These are phyloP conservation scores for Fusarium sp. DNA, from an alignment of 2,329 filamentous ascomycete species.

Conservation along the genomic window DNA sequence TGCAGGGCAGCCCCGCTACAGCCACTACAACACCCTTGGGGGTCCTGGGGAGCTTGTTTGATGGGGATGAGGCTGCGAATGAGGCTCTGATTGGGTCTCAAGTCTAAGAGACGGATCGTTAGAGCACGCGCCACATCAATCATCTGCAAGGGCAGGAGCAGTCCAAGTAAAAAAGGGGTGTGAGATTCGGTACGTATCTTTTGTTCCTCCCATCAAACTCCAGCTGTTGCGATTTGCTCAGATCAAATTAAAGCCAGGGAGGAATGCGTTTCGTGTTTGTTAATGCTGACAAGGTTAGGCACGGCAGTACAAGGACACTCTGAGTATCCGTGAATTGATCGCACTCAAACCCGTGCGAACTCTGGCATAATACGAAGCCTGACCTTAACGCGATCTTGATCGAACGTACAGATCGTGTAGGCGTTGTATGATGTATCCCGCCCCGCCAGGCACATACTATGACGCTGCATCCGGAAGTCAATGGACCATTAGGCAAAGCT, in stretches of 20 bases:
- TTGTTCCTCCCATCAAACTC: too few species aligned
- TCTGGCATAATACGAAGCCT: conserved; percentile 23
- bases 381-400: conserved; percentile 20
- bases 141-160: conserved; percentile 17
- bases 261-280: conserved; percentile 43
- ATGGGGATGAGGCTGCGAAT: conserved; percentile 31
- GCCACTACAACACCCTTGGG: conserved; percentile 29
- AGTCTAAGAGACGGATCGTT: conserved; percentile 11
- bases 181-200: conserved; percentile 14
- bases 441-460: conserved; percentile 8
- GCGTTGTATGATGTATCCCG: conserved; percentile 17
- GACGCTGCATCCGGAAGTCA: conserved; percentile 37
- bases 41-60: conserved; percentile 43
- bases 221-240: too few species aligned
- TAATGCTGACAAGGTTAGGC: conserved; percentile 19
- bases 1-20: conserved; percentile 16
- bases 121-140: conserved; percentile 31
- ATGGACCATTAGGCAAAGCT: conserved; percentile 2
- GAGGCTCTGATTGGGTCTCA: conserved; percentile 19
- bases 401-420: background rate
- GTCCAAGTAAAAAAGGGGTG: conserved; percentile 11
- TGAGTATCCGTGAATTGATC: background rate
- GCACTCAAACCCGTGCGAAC: conserved; percentile 6
- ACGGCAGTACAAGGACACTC: background rate
- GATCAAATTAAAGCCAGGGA: conserved; percentile 18